Evolutionary conservation across 495 filamentous ascomycete species (phyloP).

Genomic region (Aspergillus funiculosus): DNA sequence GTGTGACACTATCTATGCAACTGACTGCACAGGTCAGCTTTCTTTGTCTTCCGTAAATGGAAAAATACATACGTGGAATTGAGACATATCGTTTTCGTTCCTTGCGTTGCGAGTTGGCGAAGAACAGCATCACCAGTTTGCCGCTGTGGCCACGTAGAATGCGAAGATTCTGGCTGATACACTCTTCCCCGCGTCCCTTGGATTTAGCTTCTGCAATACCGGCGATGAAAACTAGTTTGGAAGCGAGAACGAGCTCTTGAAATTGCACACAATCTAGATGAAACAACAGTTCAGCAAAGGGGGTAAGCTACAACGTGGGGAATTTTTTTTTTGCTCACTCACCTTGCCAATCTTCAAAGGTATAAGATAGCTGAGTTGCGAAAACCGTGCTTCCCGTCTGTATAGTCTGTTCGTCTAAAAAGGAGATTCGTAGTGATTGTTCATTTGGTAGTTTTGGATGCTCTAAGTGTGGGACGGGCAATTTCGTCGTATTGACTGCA

Average conservation of each 20-base stretch:
- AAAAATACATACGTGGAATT: constrained; percentile 33
- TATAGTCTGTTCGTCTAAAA: constrained; percentile 43
- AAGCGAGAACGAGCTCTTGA: constrained; percentile 40
- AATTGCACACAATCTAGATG: constrained; percentile 37
- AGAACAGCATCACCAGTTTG: constrained; percentile 37
- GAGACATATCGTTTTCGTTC: constrained; percentile 42
- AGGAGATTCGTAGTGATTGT: constrained; percentile 36
- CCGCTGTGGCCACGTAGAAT: constrained; percentile 36
- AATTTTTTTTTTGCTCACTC: constrained; percentile 9
- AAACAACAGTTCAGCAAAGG: neutral
- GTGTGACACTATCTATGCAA: constrained; percentile 37
- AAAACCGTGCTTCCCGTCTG: constrained; percentile 39
- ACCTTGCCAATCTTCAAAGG: constrained; percentile 43
- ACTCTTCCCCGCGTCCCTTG: constrained; percentile 45
- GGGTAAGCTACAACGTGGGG: neutral
- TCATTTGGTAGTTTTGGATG: constrained; percentile 36
- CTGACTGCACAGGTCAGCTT: constrained; percentile 26
- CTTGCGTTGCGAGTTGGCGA: constrained; percentile 42
- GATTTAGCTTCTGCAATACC: constrained; percentile 45
- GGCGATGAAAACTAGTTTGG: constrained; percentile 38
- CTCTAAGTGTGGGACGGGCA: constrained; percentile 43
- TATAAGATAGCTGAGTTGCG: constrained; percentile 41
- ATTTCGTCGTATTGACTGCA: constrained; percentile 36
- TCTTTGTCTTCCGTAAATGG: neutral
- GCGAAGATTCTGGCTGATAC: constrained; percentile 45